phyloP scores from a whole-genome alignment of 129 eudicot genomes.

The Artemisia tridentata region DNA sequence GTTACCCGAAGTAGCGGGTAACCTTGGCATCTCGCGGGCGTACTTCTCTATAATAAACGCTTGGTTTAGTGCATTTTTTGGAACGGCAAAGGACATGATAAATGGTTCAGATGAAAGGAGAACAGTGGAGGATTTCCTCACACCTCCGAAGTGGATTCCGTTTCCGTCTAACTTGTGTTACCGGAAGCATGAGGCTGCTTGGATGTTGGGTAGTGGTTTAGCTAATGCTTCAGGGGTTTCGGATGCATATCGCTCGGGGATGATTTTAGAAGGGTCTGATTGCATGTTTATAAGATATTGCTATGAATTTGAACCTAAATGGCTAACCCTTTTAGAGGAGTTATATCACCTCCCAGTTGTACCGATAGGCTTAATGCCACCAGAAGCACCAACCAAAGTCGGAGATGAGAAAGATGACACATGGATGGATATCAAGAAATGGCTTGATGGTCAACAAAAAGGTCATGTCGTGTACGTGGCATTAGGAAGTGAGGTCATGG shows the following conservation, averaged over 20 bases:
- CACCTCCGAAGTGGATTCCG: slow-evolving; percentile 41
- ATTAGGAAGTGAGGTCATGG: slow-evolving; percentile 48
- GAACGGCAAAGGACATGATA: slow-evolving; percentile 18
- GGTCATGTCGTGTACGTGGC: slow-evolving; percentile 40
- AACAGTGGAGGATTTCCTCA: slow-evolving; percentile 28
- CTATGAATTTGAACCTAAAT: slow-evolving; percentile 42
- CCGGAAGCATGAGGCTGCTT: slow-evolving; percentile 27
- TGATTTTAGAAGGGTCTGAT: slow-evolving; percentile 24
- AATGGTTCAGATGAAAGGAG: slow-evolving; percentile 23
- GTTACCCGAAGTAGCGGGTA: slow-evolving; percentile 38
- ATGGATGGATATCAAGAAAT: slow-evolving; percentile 34
- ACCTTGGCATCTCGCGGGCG: slow-evolving; percentile 32
- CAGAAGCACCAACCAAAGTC: slow-evolving; percentile 17
- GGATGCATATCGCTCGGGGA: slow-evolving; percentile 23
- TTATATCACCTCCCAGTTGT: slow-evolving; percentile 35
- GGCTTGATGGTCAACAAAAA: slow-evolving; percentile 35
- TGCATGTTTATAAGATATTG: slow-evolving; percentile 28
- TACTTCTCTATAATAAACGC: slow-evolving; percentile 27
- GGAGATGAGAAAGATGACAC: slow-evolving; percentile 18
- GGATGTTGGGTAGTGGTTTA: slow-evolving; percentile 7
- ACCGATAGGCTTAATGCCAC: slow-evolving; percentile 52
- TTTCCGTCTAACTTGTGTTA: slow-evolving; percentile 36
- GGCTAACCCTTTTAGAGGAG: slow-evolving; percentile 38
- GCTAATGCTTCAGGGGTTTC: slow-evolving; percentile 34
- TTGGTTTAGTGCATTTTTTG: slow-evolving; percentile 26